These are phyloP conservation scores for Myrica gale DNA, from an alignment of 306 rosid genomes.

Conservation along the genomic window DNA sequence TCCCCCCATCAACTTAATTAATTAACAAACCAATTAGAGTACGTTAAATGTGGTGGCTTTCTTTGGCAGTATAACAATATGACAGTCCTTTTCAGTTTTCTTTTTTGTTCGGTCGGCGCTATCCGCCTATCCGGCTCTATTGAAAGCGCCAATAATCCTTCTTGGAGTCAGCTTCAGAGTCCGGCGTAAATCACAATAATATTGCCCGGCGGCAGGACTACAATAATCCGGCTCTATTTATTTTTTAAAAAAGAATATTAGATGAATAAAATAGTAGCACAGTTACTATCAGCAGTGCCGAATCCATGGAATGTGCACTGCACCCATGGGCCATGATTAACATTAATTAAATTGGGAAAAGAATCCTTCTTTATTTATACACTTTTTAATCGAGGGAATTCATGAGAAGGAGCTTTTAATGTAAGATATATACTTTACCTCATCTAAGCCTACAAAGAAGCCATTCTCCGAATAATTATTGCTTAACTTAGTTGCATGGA, in stretches of 20 bases:
- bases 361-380: neutral
- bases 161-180: too few species aligned
- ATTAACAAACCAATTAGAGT: neutral
- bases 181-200: too few species aligned
- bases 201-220: too few species aligned
- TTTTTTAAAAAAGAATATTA: too few species aligned
- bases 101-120: neutral
- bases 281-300: too few species aligned
- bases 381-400: neutral
- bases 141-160: neutral
- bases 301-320: too few species aligned
- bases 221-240: too few species aligned
- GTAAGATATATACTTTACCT: neutral
- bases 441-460: conserved; percentile 5
- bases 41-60: neutral
- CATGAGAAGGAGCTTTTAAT: neutral
- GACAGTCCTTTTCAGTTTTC: neutral
- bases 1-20: neutral
- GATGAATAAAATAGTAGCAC: too few species aligned
- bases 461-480: neutral
- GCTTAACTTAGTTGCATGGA: neutral
- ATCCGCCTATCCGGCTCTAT: neutral
- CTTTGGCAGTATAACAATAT: neutral
- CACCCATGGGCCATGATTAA: too few species aligned
- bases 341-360: neutral